A percentile compares a stretch with the other conserved stretches of the same genome.
Conservation (phyloP, 768 basidiomycete genomes). For the Hemileccinum impolitum region DNA sequence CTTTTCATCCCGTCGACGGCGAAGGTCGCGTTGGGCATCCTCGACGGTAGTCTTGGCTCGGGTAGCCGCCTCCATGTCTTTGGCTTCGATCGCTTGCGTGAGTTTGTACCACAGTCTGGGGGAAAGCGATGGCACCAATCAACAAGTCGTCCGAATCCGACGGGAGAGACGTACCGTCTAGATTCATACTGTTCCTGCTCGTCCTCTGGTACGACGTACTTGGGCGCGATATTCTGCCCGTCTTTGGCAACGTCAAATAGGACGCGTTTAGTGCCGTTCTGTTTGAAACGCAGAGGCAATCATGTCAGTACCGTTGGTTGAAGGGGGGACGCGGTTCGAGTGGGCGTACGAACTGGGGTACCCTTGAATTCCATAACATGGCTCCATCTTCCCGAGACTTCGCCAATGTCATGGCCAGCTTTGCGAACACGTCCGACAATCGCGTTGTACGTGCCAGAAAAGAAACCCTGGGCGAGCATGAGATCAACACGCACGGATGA, state of each 20-base stretch:
- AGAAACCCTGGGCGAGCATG: constrained; percentile 68
- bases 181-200: constrained; percentile 93
- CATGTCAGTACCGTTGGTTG: not conserved
- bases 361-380: constrained; percentile 83
- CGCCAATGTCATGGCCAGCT: constrained; percentile 66
- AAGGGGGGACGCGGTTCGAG: not conserved
- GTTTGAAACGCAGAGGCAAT: not conserved
- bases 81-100: constrained; percentile 78
- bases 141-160: no score
- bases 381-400: constrained; percentile 89
- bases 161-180: constrained; percentile 50
- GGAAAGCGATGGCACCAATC: not conserved
- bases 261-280: constrained; percentile 69
- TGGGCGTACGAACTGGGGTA: constrained; percentile 46
- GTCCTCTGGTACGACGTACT: constrained; percentile 79
- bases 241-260: constrained; percentile 84
- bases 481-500: not conserved
- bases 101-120: constrained; percentile 75
- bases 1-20: constrained; percentile 68
- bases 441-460: constrained; percentile 94
- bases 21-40: constrained; percentile 83
- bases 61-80: constrained; percentile 95
- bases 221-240: constrained; percentile 69
- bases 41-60: constrained; percentile 87
- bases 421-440: constrained; percentile 77